Evolutionary conservation across 331 rosid species (phyloP).

Genomic region (Stylosanthes scabra): DNA sequence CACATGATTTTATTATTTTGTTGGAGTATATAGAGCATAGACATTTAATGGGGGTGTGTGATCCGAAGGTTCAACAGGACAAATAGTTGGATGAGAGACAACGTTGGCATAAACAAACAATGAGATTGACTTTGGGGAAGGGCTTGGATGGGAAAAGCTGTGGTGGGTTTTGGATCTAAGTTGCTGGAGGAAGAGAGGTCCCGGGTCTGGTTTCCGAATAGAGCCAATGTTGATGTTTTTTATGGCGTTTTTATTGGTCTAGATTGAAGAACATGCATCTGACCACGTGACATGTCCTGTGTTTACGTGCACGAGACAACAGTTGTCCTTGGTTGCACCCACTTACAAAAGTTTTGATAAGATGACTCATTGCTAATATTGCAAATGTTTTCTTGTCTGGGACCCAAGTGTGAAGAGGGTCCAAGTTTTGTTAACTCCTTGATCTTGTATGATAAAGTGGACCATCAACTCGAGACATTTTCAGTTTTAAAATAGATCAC

Average conservation of each 20-base stretch:
- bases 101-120: slow-evolving; percentile 34
- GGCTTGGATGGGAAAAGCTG: slow-evolving; percentile 25
- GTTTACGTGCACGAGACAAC: slow-evolving; percentile 27
- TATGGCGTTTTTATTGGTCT: slow-evolving; percentile 25
- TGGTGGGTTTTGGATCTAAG: slow-evolving; percentile 16
- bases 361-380: too few relatives aligned
- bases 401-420: too few relatives aligned
- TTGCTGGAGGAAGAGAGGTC: slow-evolving; percentile 12
- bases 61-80: slow-evolving; percentile 37
- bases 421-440: too few relatives aligned
- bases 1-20: slow-evolving; percentile 34
- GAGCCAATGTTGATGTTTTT: slow-evolving; percentile 6
- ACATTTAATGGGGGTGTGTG: slow-evolving; percentile 19
- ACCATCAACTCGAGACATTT: too few relatives aligned
- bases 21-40: not conserved
- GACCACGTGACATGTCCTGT: slow-evolving; percentile 50
- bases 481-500: too few relatives aligned
- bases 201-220: not conserved
- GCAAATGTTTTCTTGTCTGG: too few relatives aligned
- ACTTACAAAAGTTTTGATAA: too few relatives aligned
- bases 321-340: slow-evolving; percentile 41
- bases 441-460: too few relatives aligned
- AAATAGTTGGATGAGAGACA: slow-evolving; percentile 33
- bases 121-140: slow-evolving; percentile 42
- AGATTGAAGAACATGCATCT: slow-evolving; percentile 32